phyloP scores from a whole-genome alignment of 1,139 yeast genomes.

The Protomyces gravidus region DNA sequence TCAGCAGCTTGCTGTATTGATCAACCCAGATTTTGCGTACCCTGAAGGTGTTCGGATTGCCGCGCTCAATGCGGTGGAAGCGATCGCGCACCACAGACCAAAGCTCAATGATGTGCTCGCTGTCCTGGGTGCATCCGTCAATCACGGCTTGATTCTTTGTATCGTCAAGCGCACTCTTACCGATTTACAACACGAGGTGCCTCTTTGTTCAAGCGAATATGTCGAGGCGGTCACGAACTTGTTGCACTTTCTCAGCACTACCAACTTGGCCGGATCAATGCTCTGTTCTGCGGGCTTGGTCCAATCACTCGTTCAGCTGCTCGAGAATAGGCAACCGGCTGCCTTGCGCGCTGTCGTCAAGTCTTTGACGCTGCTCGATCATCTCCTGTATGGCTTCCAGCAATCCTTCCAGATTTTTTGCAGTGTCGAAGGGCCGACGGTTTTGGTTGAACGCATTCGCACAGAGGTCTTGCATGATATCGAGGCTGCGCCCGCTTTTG shows the following conservation, averaged over 20 bases:
- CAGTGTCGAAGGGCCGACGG: constrained; percentile 59
- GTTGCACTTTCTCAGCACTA: constrained; percentile 35
- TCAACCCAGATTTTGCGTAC: constrained; percentile 58
- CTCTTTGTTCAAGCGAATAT: constrained; percentile 31
- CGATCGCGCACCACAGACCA: constrained; percentile 61
- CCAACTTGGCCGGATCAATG: constrained; percentile 30
- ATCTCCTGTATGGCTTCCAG: constrained; percentile 50
- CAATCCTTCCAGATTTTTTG: constrained; percentile 58
- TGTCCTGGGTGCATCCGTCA: constrained; percentile 84
- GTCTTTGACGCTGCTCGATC: constrained; percentile 59
- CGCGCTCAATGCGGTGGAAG: constrained; percentile 66
- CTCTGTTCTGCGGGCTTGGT: constrained; percentile 62
- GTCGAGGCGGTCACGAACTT: constrained; percentile 34
- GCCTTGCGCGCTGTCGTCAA: constrained; percentile 41
- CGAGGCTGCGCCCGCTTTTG: not conserved
- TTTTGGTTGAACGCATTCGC: constrained; percentile 59
- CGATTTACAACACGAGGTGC: constrained; percentile 45
- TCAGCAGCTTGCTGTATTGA: constrained; percentile 63
- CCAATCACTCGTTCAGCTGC: constrained; percentile 59
- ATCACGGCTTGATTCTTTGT: constrained; percentile 77
- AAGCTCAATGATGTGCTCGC: constrained; percentile 76
- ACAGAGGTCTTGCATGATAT: constrained; percentile 55
- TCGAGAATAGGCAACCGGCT: constrained; percentile 47
- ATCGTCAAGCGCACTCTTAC: constrained; percentile 59
- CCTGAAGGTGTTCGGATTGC: constrained; percentile 51